A percentile compares a stretch with the other conserved stretches of the same genome.
phyloP scores from a whole-genome alignment of 2,329 filamentous ascomycete species.

The Pseudofabraea citricarpa region DNA sequence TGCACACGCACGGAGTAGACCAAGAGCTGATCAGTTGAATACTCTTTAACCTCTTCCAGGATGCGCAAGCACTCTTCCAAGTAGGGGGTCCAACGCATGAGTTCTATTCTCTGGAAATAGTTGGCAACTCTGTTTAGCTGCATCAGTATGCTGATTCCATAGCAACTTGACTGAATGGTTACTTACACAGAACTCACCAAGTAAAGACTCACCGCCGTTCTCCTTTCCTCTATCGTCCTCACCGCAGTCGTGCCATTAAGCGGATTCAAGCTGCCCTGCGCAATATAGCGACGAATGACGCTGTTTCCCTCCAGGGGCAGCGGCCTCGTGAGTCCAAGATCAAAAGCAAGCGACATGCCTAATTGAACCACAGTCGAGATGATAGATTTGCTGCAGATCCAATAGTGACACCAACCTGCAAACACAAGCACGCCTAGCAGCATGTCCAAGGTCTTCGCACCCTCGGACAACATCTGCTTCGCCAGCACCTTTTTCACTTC shows the following conservation, averaged over 20 bases:
- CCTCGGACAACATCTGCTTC: constrained; percentile 10
- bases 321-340: constrained; percentile 12
- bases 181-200: constrained; percentile 8
- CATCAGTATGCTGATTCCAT: neutral
- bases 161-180: neutral
- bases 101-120: constrained; percentile 9
- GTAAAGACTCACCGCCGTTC: constrained; percentile 5
- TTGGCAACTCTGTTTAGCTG: constrained; percentile 2
- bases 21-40: constrained; percentile 4
- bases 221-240: constrained; percentile 9
- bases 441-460: constrained; percentile 13
- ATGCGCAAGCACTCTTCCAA: constrained; percentile 6
- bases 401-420: constrained; percentile 11
- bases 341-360: constrained; percentile 10
- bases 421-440: constrained; percentile 12
- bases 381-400: neutral
- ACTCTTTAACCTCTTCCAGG: constrained; percentile 5
- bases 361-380: constrained; percentile 8
- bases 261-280: neutral
- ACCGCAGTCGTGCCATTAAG: neutral
- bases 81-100: constrained; percentile 9
- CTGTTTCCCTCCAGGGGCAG: neutral
- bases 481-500: constrained; percentile 3
- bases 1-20: constrained; percentile 5
- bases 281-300: constrained; percentile 2